phyloP scores from a whole-genome alignment of 2,329 filamentous ascomycete genomes.

The Macrophomina tecta region DNA sequence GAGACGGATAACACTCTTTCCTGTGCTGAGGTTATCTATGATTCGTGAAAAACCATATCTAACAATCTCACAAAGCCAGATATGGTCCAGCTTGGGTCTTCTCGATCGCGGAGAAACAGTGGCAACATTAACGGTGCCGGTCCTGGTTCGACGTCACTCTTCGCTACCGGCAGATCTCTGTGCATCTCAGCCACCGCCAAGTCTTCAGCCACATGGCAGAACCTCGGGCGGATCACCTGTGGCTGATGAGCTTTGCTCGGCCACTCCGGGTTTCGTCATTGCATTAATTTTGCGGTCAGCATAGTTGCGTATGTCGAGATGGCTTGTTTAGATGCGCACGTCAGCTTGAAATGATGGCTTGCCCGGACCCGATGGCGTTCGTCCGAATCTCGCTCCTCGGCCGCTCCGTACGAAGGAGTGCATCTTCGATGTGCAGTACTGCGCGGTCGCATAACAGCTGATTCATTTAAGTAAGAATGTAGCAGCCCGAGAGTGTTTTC shows the following conservation, averaged over 20 bases:
- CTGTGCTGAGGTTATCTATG: no score
- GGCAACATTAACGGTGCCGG: neutral
- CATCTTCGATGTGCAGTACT: no score
- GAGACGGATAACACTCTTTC: no score
- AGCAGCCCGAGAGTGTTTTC: no score
- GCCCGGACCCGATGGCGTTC: neutral
- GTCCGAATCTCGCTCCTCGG: no score
- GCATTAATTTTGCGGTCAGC: neutral
- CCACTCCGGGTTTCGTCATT: conserved; percentile 12
- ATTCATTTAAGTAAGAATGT: neutral
- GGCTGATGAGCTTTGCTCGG: conserved; percentile 4
- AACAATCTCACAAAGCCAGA: no score
- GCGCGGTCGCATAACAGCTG: no score
- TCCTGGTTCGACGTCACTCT: conserved; percentile 8
- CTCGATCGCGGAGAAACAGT: neutral
- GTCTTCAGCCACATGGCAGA: neutral
- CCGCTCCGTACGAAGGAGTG: no score
- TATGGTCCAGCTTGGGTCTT: no score
- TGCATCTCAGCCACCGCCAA: conserved; percentile 2
- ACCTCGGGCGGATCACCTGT: neutral
- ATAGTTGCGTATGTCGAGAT: neutral
- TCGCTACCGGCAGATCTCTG: neutral
- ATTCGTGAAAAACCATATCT: no score
- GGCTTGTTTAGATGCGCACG: neutral
- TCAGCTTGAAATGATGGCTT: neutral